Conservation (phyloP, 306 rosid genomes). For the Rubus parviflorus region DNA sequence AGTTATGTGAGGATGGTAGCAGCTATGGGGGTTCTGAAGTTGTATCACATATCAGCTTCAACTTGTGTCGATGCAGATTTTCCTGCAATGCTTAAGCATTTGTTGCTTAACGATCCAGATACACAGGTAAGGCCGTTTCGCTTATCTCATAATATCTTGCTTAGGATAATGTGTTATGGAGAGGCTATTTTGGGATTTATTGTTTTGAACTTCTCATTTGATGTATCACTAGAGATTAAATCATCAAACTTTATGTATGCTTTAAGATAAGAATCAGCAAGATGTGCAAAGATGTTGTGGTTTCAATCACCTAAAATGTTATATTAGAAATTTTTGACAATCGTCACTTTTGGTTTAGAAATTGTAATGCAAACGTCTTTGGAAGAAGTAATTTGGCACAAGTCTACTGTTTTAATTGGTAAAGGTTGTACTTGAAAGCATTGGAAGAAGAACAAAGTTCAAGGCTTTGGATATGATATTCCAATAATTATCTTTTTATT, state of each 20-base stretch:
- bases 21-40: slow-evolving; percentile 81
- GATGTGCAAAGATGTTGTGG: background rate
- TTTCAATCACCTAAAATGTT: background rate
- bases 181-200: background rate
- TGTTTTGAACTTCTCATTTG: background rate
- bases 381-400: background rate
- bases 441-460: background rate
- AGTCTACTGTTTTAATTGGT: background rate
- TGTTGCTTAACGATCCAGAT: slow-evolving; percentile 87
- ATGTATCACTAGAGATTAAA: background rate
- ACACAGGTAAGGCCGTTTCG: slow-evolving; percentile 57
- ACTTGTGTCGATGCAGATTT: slow-evolving; percentile 95
- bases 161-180: background rate
- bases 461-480: background rate
- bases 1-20: slow-evolving; percentile 94
- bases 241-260: background rate
- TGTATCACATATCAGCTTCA: slow-evolving; percentile 90
- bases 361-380: background rate
- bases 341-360: background rate
- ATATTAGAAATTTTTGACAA: background rate
- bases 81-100: slow-evolving; percentile 70
- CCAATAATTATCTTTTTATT: background rate
- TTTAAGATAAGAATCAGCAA: background rate
- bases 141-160: background rate
- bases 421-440: background rate